These are phyloP conservation scores for Malus sylvestris DNA, from an alignment of 306 rosid genomes.

Conservation along the genomic window DNA sequence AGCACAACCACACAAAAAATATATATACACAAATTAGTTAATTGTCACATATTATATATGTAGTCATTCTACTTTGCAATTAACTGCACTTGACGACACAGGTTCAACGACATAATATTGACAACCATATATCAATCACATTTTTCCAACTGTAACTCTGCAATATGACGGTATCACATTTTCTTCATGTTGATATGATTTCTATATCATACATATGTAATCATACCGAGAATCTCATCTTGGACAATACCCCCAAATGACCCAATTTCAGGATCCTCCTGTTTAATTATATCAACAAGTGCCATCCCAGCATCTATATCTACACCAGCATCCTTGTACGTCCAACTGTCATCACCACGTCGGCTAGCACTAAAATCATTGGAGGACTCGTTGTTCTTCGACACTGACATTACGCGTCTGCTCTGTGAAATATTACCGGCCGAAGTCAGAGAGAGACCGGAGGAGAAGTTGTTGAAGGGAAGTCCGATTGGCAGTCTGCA, in stretches of 20 bases:
- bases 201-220: too few species aligned
- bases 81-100: too few species aligned
- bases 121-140: too few species aligned
- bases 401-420: conserved; percentile 10
- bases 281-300: conserved; percentile 72
- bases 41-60: too few species aligned
- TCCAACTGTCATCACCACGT: conserved; percentile 33
- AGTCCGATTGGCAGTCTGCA: neutral
- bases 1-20: neutral
- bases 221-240: conserved; percentile 45
- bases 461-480: conserved; percentile 3
- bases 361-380: neutral
- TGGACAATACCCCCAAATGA: conserved; percentile 84
- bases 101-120: too few species aligned
- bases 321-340: conserved; percentile 82
- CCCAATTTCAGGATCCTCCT: conserved; percentile 88
- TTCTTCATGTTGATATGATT: too few species aligned
- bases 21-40: neutral
- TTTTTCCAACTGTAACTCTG: too few species aligned
- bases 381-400: neutral
- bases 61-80: too few species aligned
- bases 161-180: too few species aligned
- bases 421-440: neutral
- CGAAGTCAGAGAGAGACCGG: neutral
- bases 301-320: conserved; percentile 90